Evolutionary conservation across 495 filamentous ascomycete species (phyloP).

Genomic region (Xylaria venustula): DNA sequence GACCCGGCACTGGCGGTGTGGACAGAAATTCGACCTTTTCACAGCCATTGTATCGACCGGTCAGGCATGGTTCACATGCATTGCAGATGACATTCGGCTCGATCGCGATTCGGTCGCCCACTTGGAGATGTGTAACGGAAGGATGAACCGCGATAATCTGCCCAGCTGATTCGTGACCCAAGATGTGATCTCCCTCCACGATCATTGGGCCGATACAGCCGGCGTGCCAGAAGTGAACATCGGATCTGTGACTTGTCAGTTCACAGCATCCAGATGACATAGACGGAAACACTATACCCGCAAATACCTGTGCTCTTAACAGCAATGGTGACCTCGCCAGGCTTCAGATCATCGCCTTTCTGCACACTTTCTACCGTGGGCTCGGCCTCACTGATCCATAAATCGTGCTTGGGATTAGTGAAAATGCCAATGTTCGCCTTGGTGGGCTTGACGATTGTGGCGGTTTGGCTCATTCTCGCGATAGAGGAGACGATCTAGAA

Average conservation of each 20-base stretch:
- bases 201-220: conserved; percentile 95
- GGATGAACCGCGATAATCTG: conserved; percentile 78
- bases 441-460: conserved; percentile 29
- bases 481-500: neutral
- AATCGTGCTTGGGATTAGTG: conserved; percentile 87
- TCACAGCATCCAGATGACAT: conserved; percentile 24
- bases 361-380: conserved; percentile 75
- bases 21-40: conserved; percentile 80
- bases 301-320: conserved; percentile 93
- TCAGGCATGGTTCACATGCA: conserved; percentile 84
- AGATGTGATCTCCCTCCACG: conserved; percentile 79
- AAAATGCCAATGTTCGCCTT: conserved; percentile 94
- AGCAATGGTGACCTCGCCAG: conserved; percentile 79
- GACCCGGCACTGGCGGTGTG: conserved; percentile 83
- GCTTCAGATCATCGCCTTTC: conserved; percentile 65
- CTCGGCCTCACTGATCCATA: conserved; percentile 79
- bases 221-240: conserved; percentile 94
- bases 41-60: conserved; percentile 90
- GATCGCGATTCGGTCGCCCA: conserved; percentile 84
- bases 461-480: conserved; percentile 27
- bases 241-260: conserved; percentile 57
- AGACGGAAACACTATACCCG: conserved; percentile 55
- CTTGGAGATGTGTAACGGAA: conserved; percentile 68
- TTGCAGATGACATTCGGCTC: conserved; percentile 91
- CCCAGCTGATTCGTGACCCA: conserved; percentile 90